Evolutionary conservation across 257 asterid species (phyloP).

Genomic region (Solanum peruvianum): DNA sequence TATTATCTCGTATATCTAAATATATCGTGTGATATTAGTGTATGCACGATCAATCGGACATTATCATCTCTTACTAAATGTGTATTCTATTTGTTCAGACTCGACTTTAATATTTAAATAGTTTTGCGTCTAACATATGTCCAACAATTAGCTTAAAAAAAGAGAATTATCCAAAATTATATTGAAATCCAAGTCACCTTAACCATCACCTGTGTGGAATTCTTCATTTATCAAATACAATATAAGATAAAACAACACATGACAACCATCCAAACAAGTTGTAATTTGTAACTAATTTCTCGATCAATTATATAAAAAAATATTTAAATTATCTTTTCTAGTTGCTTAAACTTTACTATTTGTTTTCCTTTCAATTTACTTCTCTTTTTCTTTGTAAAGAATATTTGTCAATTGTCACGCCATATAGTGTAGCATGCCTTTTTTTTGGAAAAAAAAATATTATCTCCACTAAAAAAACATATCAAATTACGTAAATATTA

Average conservation of each 20-base stretch:
- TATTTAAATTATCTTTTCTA: neutral
- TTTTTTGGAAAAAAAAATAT: neutral
- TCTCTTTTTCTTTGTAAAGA: neutral
- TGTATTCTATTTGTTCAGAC: too few species aligned
- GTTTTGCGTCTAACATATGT: rapidly evolving
- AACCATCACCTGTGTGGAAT: rapidly evolving
- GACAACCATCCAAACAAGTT: neutral
- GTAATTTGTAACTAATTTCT: neutral
- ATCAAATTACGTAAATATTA: neutral
- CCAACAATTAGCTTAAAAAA: neutral
- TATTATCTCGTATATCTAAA: neutral
- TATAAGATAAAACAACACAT: neutral
- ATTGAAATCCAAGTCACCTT: neutral
- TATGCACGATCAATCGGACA: too few species aligned
- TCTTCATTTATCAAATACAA: neutral
- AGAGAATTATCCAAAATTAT: neutral
- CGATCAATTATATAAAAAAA: neutral
- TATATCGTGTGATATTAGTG: neutral
- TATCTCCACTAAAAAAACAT: neutral
- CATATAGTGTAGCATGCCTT: neutral
- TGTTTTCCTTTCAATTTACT: neutral
- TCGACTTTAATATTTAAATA: neutral
- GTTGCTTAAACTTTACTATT: neutral
- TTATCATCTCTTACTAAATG: neutral
- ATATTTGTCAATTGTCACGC: neutral